These are phyloP conservation scores for Apophysomyces sp. DNA, from an alignment of 371 early-diverging fungal species.

Conservation along the genomic window DNA sequence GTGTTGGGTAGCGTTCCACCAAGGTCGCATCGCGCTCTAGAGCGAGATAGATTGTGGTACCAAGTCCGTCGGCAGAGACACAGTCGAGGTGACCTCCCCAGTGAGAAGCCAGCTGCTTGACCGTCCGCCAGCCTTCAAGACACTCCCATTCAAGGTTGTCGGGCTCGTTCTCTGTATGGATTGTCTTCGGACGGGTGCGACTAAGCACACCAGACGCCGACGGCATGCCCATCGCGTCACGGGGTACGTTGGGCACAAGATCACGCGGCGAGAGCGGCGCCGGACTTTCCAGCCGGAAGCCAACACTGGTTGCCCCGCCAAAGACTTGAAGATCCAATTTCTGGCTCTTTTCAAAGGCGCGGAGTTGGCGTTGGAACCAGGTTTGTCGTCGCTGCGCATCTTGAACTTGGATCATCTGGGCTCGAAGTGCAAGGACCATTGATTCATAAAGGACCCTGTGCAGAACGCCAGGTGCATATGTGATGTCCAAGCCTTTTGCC, in stretches of 20 bases:
- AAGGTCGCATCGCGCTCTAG: constrained; percentile 57
- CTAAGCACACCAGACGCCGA: constrained; percentile 50
- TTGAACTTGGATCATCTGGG: constrained; percentile 55
- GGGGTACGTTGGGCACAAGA: constrained; percentile 30
- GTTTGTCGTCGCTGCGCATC: constrained; percentile 44
- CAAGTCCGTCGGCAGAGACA: constrained; percentile 73
- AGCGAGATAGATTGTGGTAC: constrained; percentile 74
- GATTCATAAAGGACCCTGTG: constrained; percentile 71
- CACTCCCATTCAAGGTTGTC: constrained; percentile 20
- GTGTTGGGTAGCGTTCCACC: constrained; percentile 51
- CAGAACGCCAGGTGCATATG: constrained; percentile 62
- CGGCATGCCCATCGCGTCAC: constrained; percentile 39
- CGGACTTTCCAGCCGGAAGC: constrained; percentile 28
- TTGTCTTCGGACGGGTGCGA: constrained; percentile 43
- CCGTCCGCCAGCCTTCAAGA: constrained; percentile 32
- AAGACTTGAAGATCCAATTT: constrained; percentile 37
- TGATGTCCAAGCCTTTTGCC: constrained; percentile 36
- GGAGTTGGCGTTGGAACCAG: constrained; percentile 13
- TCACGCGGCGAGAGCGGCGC: constrained; percentile 25
- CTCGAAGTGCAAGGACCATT: constrained; percentile 54
- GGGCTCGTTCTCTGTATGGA: constrained; percentile 28
- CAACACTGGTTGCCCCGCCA: constrained; percentile 41
- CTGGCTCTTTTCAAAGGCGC: constrained; percentile 11
- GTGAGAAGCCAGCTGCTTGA: constrained; percentile 56
- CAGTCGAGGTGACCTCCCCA: constrained; percentile 76